A percentile compares a stretch with the other conserved stretches of the same genome.
Conservation (phyloP, 208 protist species). For the Strigomonas galati region DNA sequence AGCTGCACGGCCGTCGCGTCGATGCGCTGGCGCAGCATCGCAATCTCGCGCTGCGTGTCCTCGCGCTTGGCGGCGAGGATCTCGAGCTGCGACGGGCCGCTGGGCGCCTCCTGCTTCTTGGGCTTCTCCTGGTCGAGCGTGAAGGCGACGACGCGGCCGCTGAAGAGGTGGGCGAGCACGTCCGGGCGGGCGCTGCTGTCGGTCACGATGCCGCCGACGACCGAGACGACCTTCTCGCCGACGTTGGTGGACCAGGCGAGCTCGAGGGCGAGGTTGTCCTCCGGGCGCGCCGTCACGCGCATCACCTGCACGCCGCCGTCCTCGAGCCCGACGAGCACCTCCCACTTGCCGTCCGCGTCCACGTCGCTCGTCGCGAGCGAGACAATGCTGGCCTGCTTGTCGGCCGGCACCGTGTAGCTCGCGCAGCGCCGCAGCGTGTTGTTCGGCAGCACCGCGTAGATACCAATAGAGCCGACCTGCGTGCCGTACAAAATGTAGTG, state of each 20-base stretch:
- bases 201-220: constrained; percentile 65
- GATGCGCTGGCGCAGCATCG: constrained; percentile 38
- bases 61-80: constrained; percentile 27
- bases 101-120: constrained; percentile 20
- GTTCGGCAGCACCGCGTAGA: constrained; percentile 34
- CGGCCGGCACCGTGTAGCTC: constrained; percentile 19
- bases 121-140: constrained; percentile 31
- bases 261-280: constrained; percentile 24
- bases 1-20: constrained; percentile 38
- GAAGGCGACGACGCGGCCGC: constrained; percentile 67
- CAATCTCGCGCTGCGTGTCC: constrained; percentile 40
- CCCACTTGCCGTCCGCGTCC: constrained; percentile 51
- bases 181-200: constrained; percentile 31
- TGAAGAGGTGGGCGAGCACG: constrained; percentile 76
- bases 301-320: constrained; percentile 77
- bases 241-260: constrained; percentile 42
- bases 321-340: constrained; percentile 77
- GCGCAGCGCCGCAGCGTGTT: constrained; percentile 26
- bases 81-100: constrained; percentile 19
- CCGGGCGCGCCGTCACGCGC: constrained; percentile 16
- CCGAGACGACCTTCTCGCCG: constrained; percentile 57
- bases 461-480: constrained; percentile 67
- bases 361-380: constrained; percentile 54
- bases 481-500: constrained; percentile 76
- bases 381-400: constrained; percentile 32